Evolutionary conservation across 805 yeast species (phyloP).

Genomic region (Candida succiphila): DNA sequence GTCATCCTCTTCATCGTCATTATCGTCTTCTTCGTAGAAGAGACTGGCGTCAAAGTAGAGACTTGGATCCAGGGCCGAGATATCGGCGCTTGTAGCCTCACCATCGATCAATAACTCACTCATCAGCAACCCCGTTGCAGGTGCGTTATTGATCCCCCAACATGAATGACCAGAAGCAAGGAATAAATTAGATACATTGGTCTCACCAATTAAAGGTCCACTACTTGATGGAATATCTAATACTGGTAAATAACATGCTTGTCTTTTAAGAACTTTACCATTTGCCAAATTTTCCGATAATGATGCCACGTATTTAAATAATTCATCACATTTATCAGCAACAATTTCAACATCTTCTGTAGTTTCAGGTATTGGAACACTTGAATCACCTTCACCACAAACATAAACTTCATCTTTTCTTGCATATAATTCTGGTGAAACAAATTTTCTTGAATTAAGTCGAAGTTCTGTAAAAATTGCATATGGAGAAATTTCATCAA

Average conservation of each 20-base stretch:
- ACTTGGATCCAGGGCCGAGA: slow-evolving; percentile 77
- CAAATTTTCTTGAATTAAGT: slow-evolving; percentile 55
- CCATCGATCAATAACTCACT: slow-evolving; percentile 85
- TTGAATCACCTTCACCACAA: slow-evolving; percentile 94
- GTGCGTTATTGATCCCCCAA: slow-evolving; percentile 98
- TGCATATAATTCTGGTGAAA: slow-evolving; percentile 91
- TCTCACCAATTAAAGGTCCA: slow-evolving; percentile 92
- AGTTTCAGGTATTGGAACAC: slow-evolving; percentile 85
- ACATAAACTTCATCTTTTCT: slow-evolving; percentile 93
- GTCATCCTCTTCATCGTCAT: slow-evolving; percentile 16
- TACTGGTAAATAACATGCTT: slow-evolving; percentile 94
- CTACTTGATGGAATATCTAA: slow-evolving; percentile 85
- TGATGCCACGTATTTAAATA: slow-evolving; percentile 72
- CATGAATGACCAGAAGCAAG: slow-evolving; percentile 94
- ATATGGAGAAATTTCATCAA: slow-evolving; percentile 70
- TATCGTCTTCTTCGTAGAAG: slow-evolving; percentile 24
- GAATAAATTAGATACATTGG: slow-evolving; percentile 70
- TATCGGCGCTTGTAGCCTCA: slow-evolving; percentile 63
- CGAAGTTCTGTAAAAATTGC: slow-evolving; percentile 91
- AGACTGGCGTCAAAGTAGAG: slow-evolving; percentile 69
- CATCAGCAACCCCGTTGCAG: slow-evolving; percentile 91
- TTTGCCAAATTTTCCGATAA: slow-evolving; percentile 57
- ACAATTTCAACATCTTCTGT: slow-evolving; percentile 90
- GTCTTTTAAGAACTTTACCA: slow-evolving; percentile 73
- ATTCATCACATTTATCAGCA: slow-evolving; percentile 77